phyloP scores from a whole-genome alignment of 2,329 filamentous ascomycete genomes.

The Arthroderma uncinatum region DNA sequence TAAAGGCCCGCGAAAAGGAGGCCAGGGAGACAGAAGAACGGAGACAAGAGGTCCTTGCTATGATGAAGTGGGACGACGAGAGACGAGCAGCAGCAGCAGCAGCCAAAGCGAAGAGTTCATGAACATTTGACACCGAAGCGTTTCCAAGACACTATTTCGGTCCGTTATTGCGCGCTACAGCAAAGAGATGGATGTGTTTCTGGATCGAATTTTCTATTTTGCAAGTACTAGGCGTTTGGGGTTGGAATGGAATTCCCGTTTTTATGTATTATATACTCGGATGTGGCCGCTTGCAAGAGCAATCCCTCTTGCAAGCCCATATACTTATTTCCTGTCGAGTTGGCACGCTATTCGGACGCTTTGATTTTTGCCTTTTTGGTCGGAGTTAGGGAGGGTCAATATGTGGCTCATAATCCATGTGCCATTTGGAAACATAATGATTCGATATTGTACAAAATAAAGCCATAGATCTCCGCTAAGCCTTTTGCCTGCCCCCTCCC shows the following conservation, averaged over 20 bases:
- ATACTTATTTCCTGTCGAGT: not conserved
- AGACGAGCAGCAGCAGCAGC: conserved; percentile 6
- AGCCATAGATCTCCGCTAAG: conserved; percentile 14
- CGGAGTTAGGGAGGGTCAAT: conserved; percentile 8
- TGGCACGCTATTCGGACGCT: not conserved
- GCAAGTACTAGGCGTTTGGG: not conserved
- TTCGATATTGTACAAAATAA: conserved; percentile 13
- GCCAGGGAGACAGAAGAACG: conserved; percentile 33
- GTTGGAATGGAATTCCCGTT: conserved; percentile 8
- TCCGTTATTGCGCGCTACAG: conserved; percentile 14
- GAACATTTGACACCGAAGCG: too few relatives aligned
- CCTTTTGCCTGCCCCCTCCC: not conserved
- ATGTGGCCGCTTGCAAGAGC: not conserved
- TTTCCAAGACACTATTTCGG: conserved; percentile 2
- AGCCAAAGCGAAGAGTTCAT: conserved; percentile 13
- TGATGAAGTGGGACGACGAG: conserved; percentile 32
- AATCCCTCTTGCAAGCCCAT: not conserved
- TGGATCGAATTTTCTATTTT: conserved; percentile 7
- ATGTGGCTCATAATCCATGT: not conserved
- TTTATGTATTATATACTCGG: conserved; percentile 16
- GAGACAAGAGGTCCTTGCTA: conserved; percentile 31
- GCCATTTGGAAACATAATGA: conserved; percentile 4
- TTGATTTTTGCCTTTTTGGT: conserved; percentile 2
- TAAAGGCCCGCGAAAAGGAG: conserved; percentile 54
- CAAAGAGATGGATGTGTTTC: not conserved